Evolutionary conservation across 1,284 basidiomycete species (phyloP).

Genomic region (Melampsora americana): DNA sequence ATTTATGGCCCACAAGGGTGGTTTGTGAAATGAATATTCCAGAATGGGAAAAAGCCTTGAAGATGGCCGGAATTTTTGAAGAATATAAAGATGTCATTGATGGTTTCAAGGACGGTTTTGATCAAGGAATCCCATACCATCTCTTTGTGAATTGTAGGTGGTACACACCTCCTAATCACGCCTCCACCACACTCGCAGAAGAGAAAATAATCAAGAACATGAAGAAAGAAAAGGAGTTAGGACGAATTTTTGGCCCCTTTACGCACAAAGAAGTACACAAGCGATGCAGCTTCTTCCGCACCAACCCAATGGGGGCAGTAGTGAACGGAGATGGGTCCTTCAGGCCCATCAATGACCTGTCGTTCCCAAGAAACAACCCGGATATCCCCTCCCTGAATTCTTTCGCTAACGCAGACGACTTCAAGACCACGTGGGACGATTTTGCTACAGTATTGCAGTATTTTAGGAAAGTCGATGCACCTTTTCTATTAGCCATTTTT

Average conservation of each 20-base stretch:
- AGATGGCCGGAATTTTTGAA: neutral
- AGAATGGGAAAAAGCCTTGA: conserved; percentile 5
- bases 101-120: neutral
- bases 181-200: too few relatives aligned
- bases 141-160: neutral
- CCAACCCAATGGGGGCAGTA: neutral
- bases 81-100: neutral
- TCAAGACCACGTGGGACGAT: conserved; percentile 16
- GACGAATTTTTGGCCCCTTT: neutral
- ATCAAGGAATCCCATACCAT: conserved; percentile 13
- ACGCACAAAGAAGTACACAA: neutral
- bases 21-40: conserved; percentile 6
- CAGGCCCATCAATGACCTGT: conserved; percentile 5
- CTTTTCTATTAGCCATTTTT: neutral
- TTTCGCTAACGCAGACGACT: neutral
- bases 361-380: conserved; percentile 1
- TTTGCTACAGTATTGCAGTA: neutral
- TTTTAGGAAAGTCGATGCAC: neutral
- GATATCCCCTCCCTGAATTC: conserved; percentile 2
- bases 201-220: too few relatives aligned
- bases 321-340: conserved; percentile 2
- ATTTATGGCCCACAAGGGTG: neutral
- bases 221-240: too few relatives aligned
- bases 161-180: too few relatives aligned
- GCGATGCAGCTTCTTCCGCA: too few relatives aligned